Evolutionary conservation across 176 grass and related monocot genomes (phyloP).

Genomic region (Aegilops bicornis): DNA sequence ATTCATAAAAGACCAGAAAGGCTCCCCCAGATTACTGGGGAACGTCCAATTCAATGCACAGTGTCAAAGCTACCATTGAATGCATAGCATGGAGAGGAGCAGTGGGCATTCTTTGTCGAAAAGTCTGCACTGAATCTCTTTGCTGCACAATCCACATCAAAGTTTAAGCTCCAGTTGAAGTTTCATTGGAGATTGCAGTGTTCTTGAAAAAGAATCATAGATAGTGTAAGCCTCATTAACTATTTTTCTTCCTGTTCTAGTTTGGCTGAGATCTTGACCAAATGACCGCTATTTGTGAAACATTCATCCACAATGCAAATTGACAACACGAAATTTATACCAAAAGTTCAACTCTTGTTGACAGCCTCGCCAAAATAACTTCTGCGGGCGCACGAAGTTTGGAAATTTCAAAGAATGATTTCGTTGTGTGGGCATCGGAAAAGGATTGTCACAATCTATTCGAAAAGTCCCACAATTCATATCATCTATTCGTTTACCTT

Average conservation of each 20-base stretch:
- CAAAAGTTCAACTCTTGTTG: neutral
- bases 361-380: neutral
- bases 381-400: neutral
- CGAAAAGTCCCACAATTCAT: neutral
- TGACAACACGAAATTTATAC: neutral
- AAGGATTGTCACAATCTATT: neutral
- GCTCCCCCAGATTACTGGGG: neutral
- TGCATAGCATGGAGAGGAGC: neutral
- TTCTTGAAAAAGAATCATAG: neutral
- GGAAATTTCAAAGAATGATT: neutral
- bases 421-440: neutral
- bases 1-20: neutral
- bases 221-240: neutral
- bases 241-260: neutral
- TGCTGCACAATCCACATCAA: neutral
- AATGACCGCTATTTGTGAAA: neutral
- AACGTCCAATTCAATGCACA: neutral
- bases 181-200: neutral
- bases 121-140: neutral
- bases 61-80: neutral
- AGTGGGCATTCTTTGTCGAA: neutral
- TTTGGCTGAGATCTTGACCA: neutral
- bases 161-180: neutral
- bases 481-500: neutral
- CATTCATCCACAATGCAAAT: neutral